Base-by-base conservation (phyloP, 2,329 filamentous ascomycete genomes). In the Didymosphaeria variabile region DNA sequence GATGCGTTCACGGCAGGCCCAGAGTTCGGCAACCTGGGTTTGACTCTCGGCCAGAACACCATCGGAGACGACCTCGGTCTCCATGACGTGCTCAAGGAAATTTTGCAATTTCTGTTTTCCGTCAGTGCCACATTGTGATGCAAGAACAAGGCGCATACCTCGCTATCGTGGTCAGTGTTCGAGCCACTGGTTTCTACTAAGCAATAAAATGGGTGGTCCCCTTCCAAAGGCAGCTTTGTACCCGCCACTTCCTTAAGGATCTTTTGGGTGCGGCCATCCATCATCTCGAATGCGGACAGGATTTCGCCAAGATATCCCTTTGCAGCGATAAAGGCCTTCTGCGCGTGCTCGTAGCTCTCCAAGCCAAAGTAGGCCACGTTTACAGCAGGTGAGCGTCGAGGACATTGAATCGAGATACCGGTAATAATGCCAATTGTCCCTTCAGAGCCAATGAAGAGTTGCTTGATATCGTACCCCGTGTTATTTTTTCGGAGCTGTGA, bases 351-450 rank as follows among this genome's bases (percentile, higher is more conserved):
- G 78, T 91, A 99, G 44, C 91, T 96, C 71, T 94, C 89, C 29
- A 98, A 84, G 32, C 93, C 94, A 67, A 99, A 93, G 79, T 97
- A 95, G 26, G 95, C 95, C 9, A 99, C 95, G 68, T 99, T 98
- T 69, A 97, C 88, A 0, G 95, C 94, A 49, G 90, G 89, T 21
- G 93, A 91, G 19, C 93, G 87, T 74, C 94, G 93, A 0, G 95
- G 94, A 73, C 94, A 97, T 69, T 94, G 85, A 64, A 99, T 91
- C 3, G 93, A 94, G 40, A 98, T 86, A 50, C 88, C 94, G 19
- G 95, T 99, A 71, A 99, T 91, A 72, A 98, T 91, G 56, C 95
- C 95, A 65, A 98, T 91, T 5, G 95, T 98, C 26, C 95, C 95
- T 79, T 99, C 95, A 34, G 90, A 92, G 49, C 95, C 95, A 72